Conservation (phyloP, 2,329 filamentous ascomycete genomes). For the Penicillium corylophilum region DNA sequence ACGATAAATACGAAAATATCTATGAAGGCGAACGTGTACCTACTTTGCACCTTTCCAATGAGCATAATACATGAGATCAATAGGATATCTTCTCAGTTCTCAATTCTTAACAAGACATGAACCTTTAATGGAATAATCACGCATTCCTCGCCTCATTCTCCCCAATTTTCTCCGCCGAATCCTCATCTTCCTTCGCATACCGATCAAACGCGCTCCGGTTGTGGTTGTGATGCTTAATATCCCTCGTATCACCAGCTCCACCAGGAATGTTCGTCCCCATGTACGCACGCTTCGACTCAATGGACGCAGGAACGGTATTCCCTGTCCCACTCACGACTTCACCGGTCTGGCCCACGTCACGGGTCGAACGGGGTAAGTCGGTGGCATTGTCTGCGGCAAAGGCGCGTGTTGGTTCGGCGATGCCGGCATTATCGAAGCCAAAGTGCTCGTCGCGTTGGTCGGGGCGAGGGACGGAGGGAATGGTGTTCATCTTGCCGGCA, state of each 20-base stretch:
- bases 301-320: slow-evolving; percentile 36
- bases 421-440: slow-evolving; percentile 35
- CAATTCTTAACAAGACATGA: no score
- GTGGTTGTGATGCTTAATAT: slow-evolving; percentile 40
- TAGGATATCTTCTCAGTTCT: not conserved
- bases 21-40: not conserved
- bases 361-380: slow-evolving; percentile 44
- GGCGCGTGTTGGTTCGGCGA: slow-evolving; percentile 38
- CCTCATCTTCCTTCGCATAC: slow-evolving; percentile 38
- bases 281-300: slow-evolving; percentile 37
- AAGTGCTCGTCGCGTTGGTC: slow-evolving; percentile 42
- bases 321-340: slow-evolving; percentile 46
- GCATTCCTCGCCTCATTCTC: slow-evolving; percentile 31
- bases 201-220: slow-evolving; percentile 40
- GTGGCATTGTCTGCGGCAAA: slow-evolving; percentile 50
- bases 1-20: not conserved
- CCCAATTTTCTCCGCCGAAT: slow-evolving; percentile 29
- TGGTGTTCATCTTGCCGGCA: slow-evolving; percentile 45
- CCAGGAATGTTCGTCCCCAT: slow-evolving; percentile 33
- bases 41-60: not conserved
- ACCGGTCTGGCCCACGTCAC: slow-evolving; percentile 35
- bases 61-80: not conserved
- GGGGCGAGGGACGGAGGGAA: slow-evolving; percentile 51
- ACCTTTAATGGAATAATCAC: no score
- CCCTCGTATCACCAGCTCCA: slow-evolving; percentile 39